These are phyloP conservation scores for Fusarium denticulatum DNA, from an alignment of 2,329 filamentous ascomycete species.

Conservation along the genomic window DNA sequence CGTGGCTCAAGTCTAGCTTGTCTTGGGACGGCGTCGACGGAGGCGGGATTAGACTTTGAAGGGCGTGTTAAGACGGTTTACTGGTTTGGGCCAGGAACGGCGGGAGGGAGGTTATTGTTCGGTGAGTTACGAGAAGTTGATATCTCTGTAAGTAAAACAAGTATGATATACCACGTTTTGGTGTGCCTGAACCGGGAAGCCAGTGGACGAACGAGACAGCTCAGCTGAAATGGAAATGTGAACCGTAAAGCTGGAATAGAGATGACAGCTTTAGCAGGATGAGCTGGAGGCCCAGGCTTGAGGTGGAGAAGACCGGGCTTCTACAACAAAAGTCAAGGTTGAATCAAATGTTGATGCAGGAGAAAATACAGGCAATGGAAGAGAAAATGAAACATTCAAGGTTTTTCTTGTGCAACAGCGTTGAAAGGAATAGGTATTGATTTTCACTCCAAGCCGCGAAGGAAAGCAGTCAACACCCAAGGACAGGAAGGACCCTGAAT, in stretches of 20 bases:
- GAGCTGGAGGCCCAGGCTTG: conserved; percentile 7
- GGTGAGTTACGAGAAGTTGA: background rate
- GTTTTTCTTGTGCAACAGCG: conserved; percentile 21
- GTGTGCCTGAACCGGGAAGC: background rate
- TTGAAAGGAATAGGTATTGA: conserved; percentile 33
- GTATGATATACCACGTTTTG: background rate
- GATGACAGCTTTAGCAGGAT: background rate
- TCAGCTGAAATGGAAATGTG: background rate
- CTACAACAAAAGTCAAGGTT: background rate
- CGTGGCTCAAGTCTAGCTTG: conserved; percentile 34
- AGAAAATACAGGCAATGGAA: background rate
- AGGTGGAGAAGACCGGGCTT: conserved; percentile 1
- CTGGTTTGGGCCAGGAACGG: conserved; percentile 20
- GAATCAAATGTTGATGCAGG: conserved; percentile 4
- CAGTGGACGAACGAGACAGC: background rate
- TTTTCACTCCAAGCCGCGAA: conserved; percentile 18
- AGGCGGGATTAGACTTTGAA: conserved; percentile 35
- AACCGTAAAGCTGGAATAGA: background rate
- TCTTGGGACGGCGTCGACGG: conserved; percentile 36
- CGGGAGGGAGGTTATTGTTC: background rate
- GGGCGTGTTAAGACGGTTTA: conserved; percentile 22
- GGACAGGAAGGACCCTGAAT: conserved; percentile 39
- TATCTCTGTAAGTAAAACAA: background rate
- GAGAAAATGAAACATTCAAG: conserved; percentile 6
- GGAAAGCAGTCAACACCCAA: conserved; percentile 7